Base-by-base conservation (phyloP, 176 grass and related monocot genomes). In the Bothriochloa decipiens region DNA sequence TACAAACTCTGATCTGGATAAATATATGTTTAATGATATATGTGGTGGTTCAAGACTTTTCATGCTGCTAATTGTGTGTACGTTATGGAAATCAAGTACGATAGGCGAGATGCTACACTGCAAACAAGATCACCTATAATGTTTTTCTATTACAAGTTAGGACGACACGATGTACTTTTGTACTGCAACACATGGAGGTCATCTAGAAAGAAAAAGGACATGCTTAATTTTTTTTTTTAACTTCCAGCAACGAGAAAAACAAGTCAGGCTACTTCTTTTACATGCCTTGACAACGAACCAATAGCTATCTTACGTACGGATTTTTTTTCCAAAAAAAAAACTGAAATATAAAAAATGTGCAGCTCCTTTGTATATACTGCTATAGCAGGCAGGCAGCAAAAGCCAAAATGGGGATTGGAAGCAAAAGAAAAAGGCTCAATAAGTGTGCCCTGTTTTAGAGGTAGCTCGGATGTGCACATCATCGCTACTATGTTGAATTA, bases 381-480 rank as follows among this genome's bases (percentile, higher is more conserved):
- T 32, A 32, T 32, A 32, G 29, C 5, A 40, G 7, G 7, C 16
- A 27, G 1, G 25, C 62, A 36, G 8, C 8, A 69, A 86, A 60
- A 82, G 66, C 74, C 79, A 86, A 86, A 83, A 74, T 49, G 16
- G 9, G 66, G 22, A 74, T n/a, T 29, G 7, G 36, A 55, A 15
- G 9, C 3, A 61, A 66, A 42, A 66, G 68, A 13, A 8, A 82
- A 79, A 22, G 43, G 25, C 4, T 5, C 39, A 81, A 85, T 89
- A 85, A 77, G 53, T 81, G 50, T 65, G 17, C 3, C 41, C 25
- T 77, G 8, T 8, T 57, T 78, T 29, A 71, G 25, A 29, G 88
- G 72, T 77, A 65, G 72, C 26, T 86, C 65, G 25, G 72, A 82
- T 28, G 83, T 86, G 72, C 66, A 82, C 83, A 86, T 89, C 83